These are phyloP conservation scores for Arthrobotrys sinensis DNA, from an alignment of 2,329 filamentous ascomycete genomes.

Conservation along the genomic window DNA sequence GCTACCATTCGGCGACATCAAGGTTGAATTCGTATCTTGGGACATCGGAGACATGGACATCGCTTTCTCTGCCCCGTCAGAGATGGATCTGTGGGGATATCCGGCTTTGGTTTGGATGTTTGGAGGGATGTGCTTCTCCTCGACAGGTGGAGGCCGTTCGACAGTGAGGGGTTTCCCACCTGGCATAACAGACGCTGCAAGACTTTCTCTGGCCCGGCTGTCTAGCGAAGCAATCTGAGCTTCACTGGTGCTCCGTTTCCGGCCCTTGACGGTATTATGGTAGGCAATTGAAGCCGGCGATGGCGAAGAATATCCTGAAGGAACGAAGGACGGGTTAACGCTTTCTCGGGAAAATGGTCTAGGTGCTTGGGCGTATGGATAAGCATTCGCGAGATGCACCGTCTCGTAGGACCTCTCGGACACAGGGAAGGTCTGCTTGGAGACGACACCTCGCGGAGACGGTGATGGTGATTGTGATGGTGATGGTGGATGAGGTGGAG, in stretches of 20 bases:
- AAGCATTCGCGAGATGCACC: slow-evolving; percentile 14
- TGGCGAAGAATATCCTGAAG: slow-evolving; percentile 73
- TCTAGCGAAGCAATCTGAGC: slow-evolving; percentile 72
- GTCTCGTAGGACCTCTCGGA: slow-evolving; percentile 57
- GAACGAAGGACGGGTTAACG: slow-evolving; percentile 66
- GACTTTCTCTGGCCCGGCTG: slow-evolving; percentile 69
- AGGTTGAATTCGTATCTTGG: slow-evolving; percentile 51
- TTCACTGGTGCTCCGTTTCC: slow-evolving; percentile 70
- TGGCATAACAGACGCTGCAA: slow-evolving; percentile 50
- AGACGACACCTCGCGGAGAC: slow-evolving; percentile 70
- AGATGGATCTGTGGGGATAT: slow-evolving; percentile 41
- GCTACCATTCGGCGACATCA: slow-evolving; percentile 57
- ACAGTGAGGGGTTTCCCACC: slow-evolving; percentile 52
- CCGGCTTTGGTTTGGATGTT: slow-evolving; percentile 53
- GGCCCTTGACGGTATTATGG: slow-evolving; percentile 58
- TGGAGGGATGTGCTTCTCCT: slow-evolving; percentile 52
- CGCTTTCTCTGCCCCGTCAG: slow-evolving; percentile 57
- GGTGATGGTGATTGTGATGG: slow-evolving; percentile 26
- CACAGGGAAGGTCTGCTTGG: slow-evolving; percentile 63
- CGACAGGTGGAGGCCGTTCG: slow-evolving; percentile 44
- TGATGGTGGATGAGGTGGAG: slow-evolving; percentile 28
- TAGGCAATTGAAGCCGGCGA: slow-evolving; percentile 72
- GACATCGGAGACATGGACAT: slow-evolving; percentile 59
- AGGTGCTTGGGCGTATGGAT: slow-evolving; percentile 59
- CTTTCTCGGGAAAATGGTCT: slow-evolving; percentile 63